Conservation (phyloP, 1,139 yeast species). For the Suhomyces ambrosiae region DNA sequence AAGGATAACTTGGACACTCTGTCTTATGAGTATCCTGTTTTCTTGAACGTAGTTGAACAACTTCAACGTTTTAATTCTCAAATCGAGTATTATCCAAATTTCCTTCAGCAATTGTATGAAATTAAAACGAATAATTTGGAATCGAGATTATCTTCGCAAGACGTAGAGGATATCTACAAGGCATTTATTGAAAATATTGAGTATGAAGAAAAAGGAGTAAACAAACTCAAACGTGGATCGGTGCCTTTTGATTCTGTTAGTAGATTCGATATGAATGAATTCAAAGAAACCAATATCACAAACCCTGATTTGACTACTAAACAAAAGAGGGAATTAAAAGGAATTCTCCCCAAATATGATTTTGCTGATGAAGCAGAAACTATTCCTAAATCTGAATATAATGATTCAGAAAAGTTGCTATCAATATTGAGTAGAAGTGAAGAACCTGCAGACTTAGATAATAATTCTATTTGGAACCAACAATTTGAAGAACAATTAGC, state of each 20-base stretch:
- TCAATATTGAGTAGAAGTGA: constrained; percentile 19
- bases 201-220: constrained; percentile 13
- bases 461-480: constrained; percentile 16
- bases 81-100: constrained; percentile 27
- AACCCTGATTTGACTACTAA: no score
- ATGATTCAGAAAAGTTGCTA: constrained; percentile 27
- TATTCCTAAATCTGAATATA: constrained; percentile 18
- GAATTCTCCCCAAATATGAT: constrained; percentile 5
- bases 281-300: no score
- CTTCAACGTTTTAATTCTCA: constrained; percentile 21
- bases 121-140: constrained; percentile 14
- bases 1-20: constrained; percentile 10
- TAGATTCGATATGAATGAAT: constrained; percentile 30
- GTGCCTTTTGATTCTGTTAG: constrained; percentile 9
- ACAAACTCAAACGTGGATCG: neutral
- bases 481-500: constrained; percentile 7
- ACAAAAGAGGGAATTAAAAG: neutral
- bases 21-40: constrained; percentile 18
- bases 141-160: constrained; percentile 12
- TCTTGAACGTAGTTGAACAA: constrained; percentile 17
- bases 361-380: constrained; percentile 6
- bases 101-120: constrained; percentile 24
- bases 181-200: constrained; percentile 24
- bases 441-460: constrained; percentile 19
- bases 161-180: constrained; percentile 23